A percentile compares a stretch with the other conserved stretches of the same genome.
Evolutionary conservation across 2,329 filamentous ascomycete species (phyloP).

Genomic region (Monosporascus sp.): DNA sequence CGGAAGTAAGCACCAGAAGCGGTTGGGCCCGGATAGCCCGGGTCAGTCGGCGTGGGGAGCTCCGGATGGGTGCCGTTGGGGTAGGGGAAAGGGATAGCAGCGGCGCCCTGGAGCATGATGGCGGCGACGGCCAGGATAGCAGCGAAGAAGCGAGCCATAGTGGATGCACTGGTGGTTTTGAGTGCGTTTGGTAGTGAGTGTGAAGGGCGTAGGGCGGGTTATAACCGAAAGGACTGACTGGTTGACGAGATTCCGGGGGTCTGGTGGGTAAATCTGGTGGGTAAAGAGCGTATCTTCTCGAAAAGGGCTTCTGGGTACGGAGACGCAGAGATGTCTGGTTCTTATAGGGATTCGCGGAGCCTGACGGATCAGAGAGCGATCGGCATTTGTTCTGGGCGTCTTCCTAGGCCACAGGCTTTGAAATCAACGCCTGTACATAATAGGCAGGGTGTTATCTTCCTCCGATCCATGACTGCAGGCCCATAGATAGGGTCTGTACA

Average conservation of each 20-base stretch:
- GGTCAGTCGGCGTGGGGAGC: constrained; percentile 6
- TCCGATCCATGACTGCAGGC: not conserved
- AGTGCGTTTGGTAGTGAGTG: constrained; percentile 3
- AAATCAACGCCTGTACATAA: not conserved
- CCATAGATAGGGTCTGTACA: not conserved
- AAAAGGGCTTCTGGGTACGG: not conserved
- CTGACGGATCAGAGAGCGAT: constrained; percentile 8
- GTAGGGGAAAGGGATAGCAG: constrained; percentile 19
- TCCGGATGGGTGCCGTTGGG: constrained; percentile 12
- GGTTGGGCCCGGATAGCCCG: not conserved
- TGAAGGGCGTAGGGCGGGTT: constrained; percentile 3
- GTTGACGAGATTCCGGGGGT: not conserved
- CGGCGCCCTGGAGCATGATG: constrained; percentile 19
- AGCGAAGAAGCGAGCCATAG: constrained; percentile 26
- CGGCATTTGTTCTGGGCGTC: constrained; percentile 17
- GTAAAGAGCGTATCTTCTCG: not conserved
- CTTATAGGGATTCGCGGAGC: not conserved
- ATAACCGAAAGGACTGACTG: constrained; percentile 5
- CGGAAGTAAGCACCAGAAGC: not conserved
- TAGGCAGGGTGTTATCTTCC: not conserved
- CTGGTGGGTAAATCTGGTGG: not conserved
- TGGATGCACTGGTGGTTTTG: constrained; percentile 1
- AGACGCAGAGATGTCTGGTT: not conserved
- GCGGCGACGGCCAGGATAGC: constrained; percentile 21
- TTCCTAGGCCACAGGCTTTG: not conserved